Evolutionary conservation across 495 filamentous ascomycete species (phyloP), one percentile per base, ranked within the genome.

Genomic region (Aspergillus hancockii): DNA sequence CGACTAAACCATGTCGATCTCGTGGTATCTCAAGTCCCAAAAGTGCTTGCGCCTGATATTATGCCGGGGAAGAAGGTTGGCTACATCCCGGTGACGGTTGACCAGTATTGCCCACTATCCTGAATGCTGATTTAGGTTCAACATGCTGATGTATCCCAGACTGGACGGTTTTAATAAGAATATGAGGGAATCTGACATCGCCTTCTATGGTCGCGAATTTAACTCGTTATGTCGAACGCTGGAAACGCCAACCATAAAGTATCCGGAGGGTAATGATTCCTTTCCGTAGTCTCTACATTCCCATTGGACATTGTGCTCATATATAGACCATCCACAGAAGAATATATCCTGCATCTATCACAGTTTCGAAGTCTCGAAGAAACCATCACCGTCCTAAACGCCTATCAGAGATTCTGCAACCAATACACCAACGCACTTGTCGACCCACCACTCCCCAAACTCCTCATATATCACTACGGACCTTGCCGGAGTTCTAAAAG

Each of bases 91-190:
- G 34, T 52, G 22, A 28, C 59, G 8, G 22, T 56, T 21, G 59
- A 61, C 36, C 59, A 61, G 59, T 61, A 51, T 5, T 40, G 12
- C 14, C 31, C 14, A 19, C 25, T 30, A 3, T 23, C 41, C 23
- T 8, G 21, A 16, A 43, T 4, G 14, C 6, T n/a, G n/a, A n/a
- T n/a, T n/a, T n/a, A n/a, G 21, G 22, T 4, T 1, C 25, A 36
- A 21, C 28, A n/a, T 36, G 45, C 28, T 40, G 18, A 50, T 25
- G 13, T 41, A 25, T 36, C 0, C 4, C 32, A 61, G 79, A 85
- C 80, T 90, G 7, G 88, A 91, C 66, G 88, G 88, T 14, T 70
- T 90, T 54, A 90, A 90, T 69, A 91, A 91, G 67, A 55, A 71
- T 16, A 69, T 91, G 50, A 79, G 75, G 55, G 75, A 79, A 4